phyloP scores from a whole-genome alignment of 257 asterid species.

The Coffea canephora region DNA sequence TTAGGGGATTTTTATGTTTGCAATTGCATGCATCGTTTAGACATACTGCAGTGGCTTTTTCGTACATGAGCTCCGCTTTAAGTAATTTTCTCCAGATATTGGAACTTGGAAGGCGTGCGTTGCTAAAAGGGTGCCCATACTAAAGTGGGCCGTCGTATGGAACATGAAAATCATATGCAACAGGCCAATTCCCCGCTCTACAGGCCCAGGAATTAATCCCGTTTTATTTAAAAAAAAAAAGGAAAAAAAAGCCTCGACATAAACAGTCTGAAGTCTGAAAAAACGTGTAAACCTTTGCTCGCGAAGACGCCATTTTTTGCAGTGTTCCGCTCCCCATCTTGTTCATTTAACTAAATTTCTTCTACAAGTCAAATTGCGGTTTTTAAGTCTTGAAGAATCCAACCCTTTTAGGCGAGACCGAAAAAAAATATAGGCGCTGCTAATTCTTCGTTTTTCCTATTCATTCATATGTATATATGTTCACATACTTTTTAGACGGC shows the following conservation, averaged over 20 bases:
- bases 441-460: background rate
- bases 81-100: no score
- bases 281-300: background rate
- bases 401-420: background rate
- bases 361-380: background rate
- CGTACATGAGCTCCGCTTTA: no score
- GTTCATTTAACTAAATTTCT: background rate
- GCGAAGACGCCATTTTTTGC: background rate
- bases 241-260: background rate
- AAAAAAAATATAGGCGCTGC: background rate
- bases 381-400: conserved; percentile 9
- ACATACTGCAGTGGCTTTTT: no score
- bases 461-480: background rate
- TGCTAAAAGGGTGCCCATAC: background rate
- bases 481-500: background rate
- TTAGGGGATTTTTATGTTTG: no score
- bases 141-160: background rate
- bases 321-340: background rate
- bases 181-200: background rate
- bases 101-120: background rate
- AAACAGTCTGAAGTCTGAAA: background rate
- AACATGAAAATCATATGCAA: background rate
- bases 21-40: no score
- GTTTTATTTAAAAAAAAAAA: no score
- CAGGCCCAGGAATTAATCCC: background rate